Conservation (phyloP, 345 rosid species). For the Ceriops decandra region DNA sequence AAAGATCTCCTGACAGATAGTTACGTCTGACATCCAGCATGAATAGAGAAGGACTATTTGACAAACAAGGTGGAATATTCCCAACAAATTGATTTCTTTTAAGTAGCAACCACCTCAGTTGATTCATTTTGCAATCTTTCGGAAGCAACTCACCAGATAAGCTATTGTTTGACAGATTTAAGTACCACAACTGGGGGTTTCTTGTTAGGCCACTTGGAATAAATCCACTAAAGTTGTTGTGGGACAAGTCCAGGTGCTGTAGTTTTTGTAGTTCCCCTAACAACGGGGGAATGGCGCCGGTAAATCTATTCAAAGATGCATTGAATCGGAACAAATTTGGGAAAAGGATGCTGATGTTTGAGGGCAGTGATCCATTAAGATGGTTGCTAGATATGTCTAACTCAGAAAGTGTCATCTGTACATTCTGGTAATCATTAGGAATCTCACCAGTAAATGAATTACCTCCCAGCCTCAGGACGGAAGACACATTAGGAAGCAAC, state of each 20-base stretch:
- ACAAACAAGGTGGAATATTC: slow-evolving; percentile 11
- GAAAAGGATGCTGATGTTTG: background rate
- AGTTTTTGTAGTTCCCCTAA: slow-evolving; percentile 7
- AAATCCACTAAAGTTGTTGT: slow-evolving; percentile 8
- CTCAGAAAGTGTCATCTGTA: background rate
- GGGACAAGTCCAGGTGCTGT: slow-evolving; percentile 13
- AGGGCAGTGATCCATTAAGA: slow-evolving; percentile 9
- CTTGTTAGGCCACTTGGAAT: slow-evolving; percentile 16
- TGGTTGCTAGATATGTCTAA: slow-evolving; percentile 19
- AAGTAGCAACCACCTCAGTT: slow-evolving; percentile 17
- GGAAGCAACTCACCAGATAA: slow-evolving; percentile 16
- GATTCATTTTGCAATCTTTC: slow-evolving; percentile 4
- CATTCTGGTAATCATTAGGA: slow-evolving; percentile 3
- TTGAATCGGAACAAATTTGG: slow-evolving; percentile 13
- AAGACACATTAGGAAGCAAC: slow-evolving; percentile 25
- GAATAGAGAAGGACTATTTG: slow-evolving; percentile 5
- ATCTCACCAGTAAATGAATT: slow-evolving; percentile 16
- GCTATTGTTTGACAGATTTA: slow-evolving; percentile 25
- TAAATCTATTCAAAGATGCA: slow-evolving; percentile 14
- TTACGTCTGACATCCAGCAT: slow-evolving; percentile 15
- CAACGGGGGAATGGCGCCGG: slow-evolving; percentile 12
- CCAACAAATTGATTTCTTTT: slow-evolving; percentile 12
- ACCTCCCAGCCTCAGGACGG: slow-evolving; percentile 4
- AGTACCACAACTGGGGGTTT: slow-evolving; percentile 15
- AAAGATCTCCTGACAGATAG: slow-evolving; percentile 9